Base-by-base conservation (phyloP, 768 basidiomycete genomes). In the Astraeus odoratus region DNA sequence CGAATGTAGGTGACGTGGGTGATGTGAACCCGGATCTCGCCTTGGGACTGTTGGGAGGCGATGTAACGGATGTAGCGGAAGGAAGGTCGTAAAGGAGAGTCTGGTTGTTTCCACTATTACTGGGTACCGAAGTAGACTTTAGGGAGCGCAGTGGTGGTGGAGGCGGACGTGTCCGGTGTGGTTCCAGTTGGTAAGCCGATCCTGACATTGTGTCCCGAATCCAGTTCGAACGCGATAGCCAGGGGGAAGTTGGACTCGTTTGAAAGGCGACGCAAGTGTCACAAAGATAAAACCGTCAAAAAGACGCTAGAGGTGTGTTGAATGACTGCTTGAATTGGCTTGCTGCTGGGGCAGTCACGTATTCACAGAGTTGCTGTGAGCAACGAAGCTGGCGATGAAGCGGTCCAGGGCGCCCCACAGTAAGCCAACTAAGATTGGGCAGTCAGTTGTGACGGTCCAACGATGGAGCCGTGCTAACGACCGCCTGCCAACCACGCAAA, bases 1-100 rank as follows among this genome's bases (percentile, higher is more conserved):
- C 54, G 53, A 74, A 76, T 16, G 77, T 71, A 13, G 84, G 79
- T 10, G 81, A 81, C 2, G 75, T 68, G 5, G 83, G 82, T 16
- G 80, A 80, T 34, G 63, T 57, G 22, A 74, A 57, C 27, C 66
- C 60, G 16, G 60, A 52, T 47, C 65, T 70, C 13, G 72, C 64
- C 53, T 64, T 67, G 16, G 78, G 74, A 57, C 74, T 78, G 49
- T 69, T 74, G 18, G 82, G 78, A 7, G 83, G 80, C 1, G 80
- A 74, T 26, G 39, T 34, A 59, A 75, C 64, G 15, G 77, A 69
- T 19, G 70, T 64, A 8, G 80, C 65, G 13, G 82, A 74, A 52
- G 85, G 83, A 50, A 86, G 74, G 66, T 86, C 81, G 63, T 86
- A 86, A 66, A 86, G 80, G 59, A 86, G 78, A 42, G 83, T 77